Evolutionary conservation across 345 rosid genomes (phyloP), one percentile per base, ranked within the genome.

Genomic region (Hirschfeldia incana): DNA sequence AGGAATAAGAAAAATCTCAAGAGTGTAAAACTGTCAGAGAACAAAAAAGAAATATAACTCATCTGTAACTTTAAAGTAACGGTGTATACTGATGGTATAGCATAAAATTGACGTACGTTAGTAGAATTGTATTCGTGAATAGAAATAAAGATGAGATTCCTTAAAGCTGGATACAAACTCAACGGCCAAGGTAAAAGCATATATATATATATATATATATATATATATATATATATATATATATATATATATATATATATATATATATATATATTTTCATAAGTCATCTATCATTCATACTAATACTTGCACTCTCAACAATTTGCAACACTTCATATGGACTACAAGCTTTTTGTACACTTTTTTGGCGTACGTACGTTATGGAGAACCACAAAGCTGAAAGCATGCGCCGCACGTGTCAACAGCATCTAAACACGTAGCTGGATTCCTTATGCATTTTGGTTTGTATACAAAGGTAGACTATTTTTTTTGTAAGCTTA

Each of bases 381-480:
- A 57, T 55, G 74, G 64, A 73, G 58, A 78, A 79, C 63, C 64
- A 79, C 57, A 61, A 73, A 51, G 70, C 65, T 34, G 33, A 68
- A 57, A 79, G 79, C 83, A 79, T 79, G 83, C 78, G 15, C 44
- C 46, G 71, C 78, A 79, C 71, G 75, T 74, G 83, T 79, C 75
- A 53, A 69, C 39, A 68, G 63, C 71, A 61, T 74, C 70, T 53
- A 6, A 51, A 79, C 83, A 79, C 70, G 75, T 69, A 62, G 66
- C 36, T 68, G 65, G 70, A 68, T 73, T 71, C 81, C 59, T 10
- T 66, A 72, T 60, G 34, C 72, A 32, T 67, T 60, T 67, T 26
- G 29, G 32, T 72, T 57, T 21, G 21, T 21, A 21, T 21, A 21
- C 21, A 21, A 21, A 21, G 21, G 21, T 21, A 21, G 21, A 21